Base-by-base conservation (phyloP, 768 basidiomycete species). In the Antrodiella citrinella region DNA sequence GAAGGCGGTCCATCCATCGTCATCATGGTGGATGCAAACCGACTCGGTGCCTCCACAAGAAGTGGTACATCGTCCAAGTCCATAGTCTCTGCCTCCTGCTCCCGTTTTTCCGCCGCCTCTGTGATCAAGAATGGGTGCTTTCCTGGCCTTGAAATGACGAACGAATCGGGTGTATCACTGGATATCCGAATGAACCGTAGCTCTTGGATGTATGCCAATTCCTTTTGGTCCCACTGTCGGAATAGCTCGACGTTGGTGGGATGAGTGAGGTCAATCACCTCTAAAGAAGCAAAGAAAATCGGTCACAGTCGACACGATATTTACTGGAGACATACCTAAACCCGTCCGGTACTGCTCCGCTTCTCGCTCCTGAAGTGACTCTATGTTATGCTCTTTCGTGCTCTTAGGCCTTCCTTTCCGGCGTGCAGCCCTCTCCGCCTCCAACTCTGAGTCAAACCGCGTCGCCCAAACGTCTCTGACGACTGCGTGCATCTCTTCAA, bases 231-330 rank as follows among this genome's bases (percentile, higher is more conserved):
- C 90, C 90, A 92, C 51, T 69, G 67, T 38, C 85, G 76, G 62
- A 90, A 88, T 3, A 91, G 69, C 23, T 75, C 74, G 35, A 87
- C 82, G 13, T 78, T 91, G 9, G 72, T 63, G n/a, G 69, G 64
- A 55, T 91, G 80, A 0, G 87, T 91, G 22, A 92, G 72, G 65
- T 92, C 90, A 4, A 81, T 76, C 26, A 91, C 73, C 69, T 92
- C 90, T 91, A 61, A 44, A 44, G 7, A 15, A 35, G 7, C 30
- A 7, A 35, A 7, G 50, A 38, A 45, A 50, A 52, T 26, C 12
- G 21, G 19, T 47, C 12, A 48, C 26, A 49, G 4, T 25, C 35
- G 48, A 48, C 4, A 58, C 40, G 43, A 42, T 22, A n/a, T n/a
- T 30, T 42, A 15, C 24, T 11, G 10, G 50, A 13, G 44, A 59